A percentile compares a stretch with the other conserved stretches of the same genome.
Evolutionary conservation across 2,329 filamentous ascomycete species (phyloP).

Genomic region (Penicillium sclerotigenum): DNA sequence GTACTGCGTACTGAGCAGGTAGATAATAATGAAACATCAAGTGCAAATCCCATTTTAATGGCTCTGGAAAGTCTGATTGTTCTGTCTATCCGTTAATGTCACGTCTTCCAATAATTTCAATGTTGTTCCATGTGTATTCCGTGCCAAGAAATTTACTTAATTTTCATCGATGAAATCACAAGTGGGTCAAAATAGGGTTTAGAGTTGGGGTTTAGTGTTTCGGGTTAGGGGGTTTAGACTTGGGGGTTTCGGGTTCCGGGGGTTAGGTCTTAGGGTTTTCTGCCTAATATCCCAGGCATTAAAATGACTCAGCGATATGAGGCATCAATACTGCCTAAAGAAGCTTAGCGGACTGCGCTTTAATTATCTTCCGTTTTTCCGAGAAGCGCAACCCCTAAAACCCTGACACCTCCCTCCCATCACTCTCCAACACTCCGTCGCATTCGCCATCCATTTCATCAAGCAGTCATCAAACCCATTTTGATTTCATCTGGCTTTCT

Average conservation of each 20-base stretch:
- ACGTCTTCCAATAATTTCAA: no score
- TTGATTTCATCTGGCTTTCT: background rate
- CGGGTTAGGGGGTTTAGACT: no score
- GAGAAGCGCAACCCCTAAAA: conserved; percentile 3
- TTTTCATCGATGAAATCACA: no score
- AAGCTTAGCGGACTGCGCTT: background rate
- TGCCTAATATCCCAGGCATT: background rate
- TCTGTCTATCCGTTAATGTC: no score
- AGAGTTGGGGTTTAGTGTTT: no score
- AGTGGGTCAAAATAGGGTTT: no score
- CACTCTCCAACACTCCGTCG: background rate
- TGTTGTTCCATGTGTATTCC: no score
- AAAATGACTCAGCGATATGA: rapidly evolving
- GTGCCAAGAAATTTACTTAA: no score
- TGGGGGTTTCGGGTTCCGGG: no score
- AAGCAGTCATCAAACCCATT: background rate
- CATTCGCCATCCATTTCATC: background rate
- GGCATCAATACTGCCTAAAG: background rate
- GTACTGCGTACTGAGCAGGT: background rate
- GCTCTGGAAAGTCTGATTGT: background rate
- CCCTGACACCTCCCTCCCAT: background rate
- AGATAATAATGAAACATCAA: background rate
- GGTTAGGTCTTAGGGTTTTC: background rate
- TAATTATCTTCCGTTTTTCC: background rate
- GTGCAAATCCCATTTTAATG: background rate